Evolutionary conservation across 2,329 filamentous ascomycete species (phyloP), one percentile per base, ranked within the genome.

Genomic region (Chaetomiaceae sp.): DNA sequence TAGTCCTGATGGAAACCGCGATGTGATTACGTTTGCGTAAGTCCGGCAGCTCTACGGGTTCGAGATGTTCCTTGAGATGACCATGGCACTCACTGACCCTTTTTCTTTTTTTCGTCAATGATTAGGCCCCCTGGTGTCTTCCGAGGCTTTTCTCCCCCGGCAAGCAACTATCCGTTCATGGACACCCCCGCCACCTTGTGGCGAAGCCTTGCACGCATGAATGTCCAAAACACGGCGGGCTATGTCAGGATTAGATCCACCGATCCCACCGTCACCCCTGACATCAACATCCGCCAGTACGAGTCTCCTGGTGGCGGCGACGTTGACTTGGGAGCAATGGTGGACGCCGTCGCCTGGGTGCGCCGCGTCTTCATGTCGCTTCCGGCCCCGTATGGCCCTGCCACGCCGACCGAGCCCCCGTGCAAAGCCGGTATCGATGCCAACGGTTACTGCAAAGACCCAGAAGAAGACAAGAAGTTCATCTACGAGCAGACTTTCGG

Each of bases 221-320:
- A 30, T 25, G 70, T 77, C 0, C 74, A 74, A 47, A 87, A 86
- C 32, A 72, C 73, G 23, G 75, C 76, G 3, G 85, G 85, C 14
- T 81, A 75, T 0, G 82, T 89, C 14, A 76, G 69, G 0, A 72
- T 88, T 1, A 72, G 70, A n/a, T 85, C 81, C 0, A 69, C 75
- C 0, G 75, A 86, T 60, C 82, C 84, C 0, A 75, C 76, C 1
- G 84, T 85, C 42, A 74, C 76, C 13, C 85, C 85, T 0, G 66
- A 76, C n/a, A 84, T 85, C 62, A 73, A 76, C 62, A 82, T 84
- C 69, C 78, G 78, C 60, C 79, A 54, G 34, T 61, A 55, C 51
- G 51, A 56, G 73, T 72, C 4, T 4, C 34, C 76, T 13, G 34
- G 11, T 1, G 49, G 23, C 1, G 58, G 43, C 20, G 54, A 51